Base-by-base conservation (phyloP, 352 stramenopile species). In the Phytopythium aichiense region DNA sequence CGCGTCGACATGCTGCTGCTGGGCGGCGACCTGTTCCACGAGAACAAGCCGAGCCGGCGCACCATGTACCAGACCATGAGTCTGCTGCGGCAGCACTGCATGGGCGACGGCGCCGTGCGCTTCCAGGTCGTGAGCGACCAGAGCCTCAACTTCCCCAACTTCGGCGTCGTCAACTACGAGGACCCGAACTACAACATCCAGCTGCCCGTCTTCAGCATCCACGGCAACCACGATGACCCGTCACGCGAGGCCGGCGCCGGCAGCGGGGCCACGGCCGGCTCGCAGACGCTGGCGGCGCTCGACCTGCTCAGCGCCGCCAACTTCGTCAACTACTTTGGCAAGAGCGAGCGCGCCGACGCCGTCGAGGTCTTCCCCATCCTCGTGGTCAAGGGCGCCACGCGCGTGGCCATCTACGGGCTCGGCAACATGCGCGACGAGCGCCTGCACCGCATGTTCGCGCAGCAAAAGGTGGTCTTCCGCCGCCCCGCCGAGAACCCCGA, bases 141-240 rank as follows among this genome's bases (percentile, higher is more conserved):
- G 71, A 91, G 76, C 60, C 64, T 95, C 45, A 97, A 98, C 65
- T 95, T 96, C 56, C 81, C 85, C 12, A 93, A 96, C 57, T 95
- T 92, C 65, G 89, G 89, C 43, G 66, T 84, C 38, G 97, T 98
- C 43, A 99, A 99, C 79, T 99, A 99, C 77, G 92, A 99, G 66
- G 95, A 99, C 72, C 91, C 93, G 20, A 97, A 97, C 62, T 93
- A 87, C 69, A 94, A 97, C 68, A 87, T 98, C 43, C 76, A 98
- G 64, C 79, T 99, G 33, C 97, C 98, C 5, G 86, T 99, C 20
- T 99, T 99, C 69, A 91, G 84, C 61, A 99, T 99, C 68, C 97
- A 99, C 73, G 98, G 98, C 16, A 99, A 99, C 83, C 98, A 99
- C 80, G 98, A 99, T 74, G 97, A 99, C 77, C 97, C 98, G 12